phyloP scores from a whole-genome alignment of 495 filamentous ascomycete genomes.

The Neurospora hispaniola region DNA sequence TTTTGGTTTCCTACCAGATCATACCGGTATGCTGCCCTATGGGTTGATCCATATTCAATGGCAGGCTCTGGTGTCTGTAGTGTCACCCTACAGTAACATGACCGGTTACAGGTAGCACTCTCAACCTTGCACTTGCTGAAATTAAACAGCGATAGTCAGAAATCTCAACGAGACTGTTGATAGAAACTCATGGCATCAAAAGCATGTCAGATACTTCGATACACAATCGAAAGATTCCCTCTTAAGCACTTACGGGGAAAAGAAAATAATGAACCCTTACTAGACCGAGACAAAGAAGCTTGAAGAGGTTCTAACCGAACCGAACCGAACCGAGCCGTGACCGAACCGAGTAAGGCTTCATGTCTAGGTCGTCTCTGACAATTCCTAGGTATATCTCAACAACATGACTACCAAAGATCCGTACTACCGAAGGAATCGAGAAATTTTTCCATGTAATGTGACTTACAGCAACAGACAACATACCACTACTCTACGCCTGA shows the following conservation, averaged over 20 bases:
- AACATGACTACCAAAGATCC: no score
- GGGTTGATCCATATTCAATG: not conserved
- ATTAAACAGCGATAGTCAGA: not conserved
- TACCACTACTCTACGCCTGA: no score
- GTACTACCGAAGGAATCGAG: no score
- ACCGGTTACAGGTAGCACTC: not conserved
- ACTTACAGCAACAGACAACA: no score
- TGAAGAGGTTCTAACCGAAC: not conserved
- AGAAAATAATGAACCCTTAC: not conserved
- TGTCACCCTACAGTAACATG: not conserved
- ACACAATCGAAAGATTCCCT: no score
- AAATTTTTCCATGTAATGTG: no score
- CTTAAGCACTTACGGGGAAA: not conserved
- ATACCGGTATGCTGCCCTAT: not conserved
- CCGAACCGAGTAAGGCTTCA: not conserved
- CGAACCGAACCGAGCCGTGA: not conserved
- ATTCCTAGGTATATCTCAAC: not conserved
- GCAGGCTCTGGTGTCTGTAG: not conserved
- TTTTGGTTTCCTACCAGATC: not conserved
- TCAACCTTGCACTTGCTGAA: not conserved
- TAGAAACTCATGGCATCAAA: not conserved
- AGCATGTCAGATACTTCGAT: not conserved
- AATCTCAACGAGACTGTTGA: not conserved
- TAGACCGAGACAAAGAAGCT: not conserved
- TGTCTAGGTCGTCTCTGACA: not conserved